Evolutionary conservation across 768 basidiomycete species (phyloP).

Genomic region (Tylopilus intermedius): DNA sequence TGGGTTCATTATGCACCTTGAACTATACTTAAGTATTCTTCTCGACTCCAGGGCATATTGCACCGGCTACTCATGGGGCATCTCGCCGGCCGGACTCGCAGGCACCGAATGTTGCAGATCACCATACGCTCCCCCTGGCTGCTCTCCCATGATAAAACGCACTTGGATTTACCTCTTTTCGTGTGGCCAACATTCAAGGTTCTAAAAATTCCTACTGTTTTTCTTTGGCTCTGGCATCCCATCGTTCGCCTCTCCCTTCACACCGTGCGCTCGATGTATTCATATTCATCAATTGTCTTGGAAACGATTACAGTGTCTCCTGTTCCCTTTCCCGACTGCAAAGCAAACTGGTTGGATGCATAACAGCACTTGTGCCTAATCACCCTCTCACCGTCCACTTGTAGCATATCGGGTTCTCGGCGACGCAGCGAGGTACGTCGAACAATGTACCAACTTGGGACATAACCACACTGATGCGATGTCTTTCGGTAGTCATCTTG

Average conservation of each 20-base stretch:
- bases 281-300: conserved; percentile 16
- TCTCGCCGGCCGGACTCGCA: conserved; percentile 29
- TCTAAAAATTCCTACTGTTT: conserved; percentile 12
- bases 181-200: conserved; percentile 16
- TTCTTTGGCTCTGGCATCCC: conserved; percentile 32
- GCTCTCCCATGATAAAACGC: neutral
- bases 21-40: neutral
- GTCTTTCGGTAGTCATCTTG: conserved; percentile 23
- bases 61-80: conserved; percentile 27
- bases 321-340: conserved; percentile 20
- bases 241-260: conserved; percentile 32
- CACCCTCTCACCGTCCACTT: conserved; percentile 16
- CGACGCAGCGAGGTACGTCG: conserved; percentile 19
- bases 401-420: conserved; percentile 28
- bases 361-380: neutral
- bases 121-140: conserved; percentile 26
- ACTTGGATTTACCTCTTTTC: neutral
- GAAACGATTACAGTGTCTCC: conserved; percentile 27
- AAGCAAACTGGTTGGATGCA: neutral
- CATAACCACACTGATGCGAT: conserved; percentile 25
- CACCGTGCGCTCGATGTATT: conserved; percentile 32
- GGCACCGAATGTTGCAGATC: conserved; percentile 18
- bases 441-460: conserved; percentile 27
- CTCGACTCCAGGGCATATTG: conserved; percentile 20
- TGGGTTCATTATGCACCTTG: neutral